phyloP scores from a whole-genome alignment of 768 basidiomycete species.

The Filobasidium wieringae region DNA sequence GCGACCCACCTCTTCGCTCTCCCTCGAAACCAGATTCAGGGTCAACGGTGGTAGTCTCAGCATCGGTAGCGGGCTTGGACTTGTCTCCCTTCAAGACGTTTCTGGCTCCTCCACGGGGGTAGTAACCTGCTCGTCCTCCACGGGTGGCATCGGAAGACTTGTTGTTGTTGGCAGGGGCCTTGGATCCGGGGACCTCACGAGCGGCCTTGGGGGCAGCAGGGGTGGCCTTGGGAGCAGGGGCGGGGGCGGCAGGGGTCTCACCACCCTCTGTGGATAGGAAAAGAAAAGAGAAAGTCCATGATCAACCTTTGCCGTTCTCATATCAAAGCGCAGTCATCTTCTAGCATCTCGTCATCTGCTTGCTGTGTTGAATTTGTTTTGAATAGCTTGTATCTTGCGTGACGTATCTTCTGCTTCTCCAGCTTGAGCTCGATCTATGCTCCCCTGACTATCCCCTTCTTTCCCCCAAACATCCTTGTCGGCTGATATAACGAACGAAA shows the following conservation, averaged over 20 bases:
- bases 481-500: too few relatives aligned
- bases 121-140: conserved; percentile 25
- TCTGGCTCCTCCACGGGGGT: conserved; percentile 29
- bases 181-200: conserved; percentile 32
- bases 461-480: neutral
- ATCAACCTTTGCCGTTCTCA: neutral
- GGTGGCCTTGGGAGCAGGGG: conserved; percentile 16
- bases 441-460: neutral
- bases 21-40: conserved; percentile 37
- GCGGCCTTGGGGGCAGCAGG: conserved; percentile 22
- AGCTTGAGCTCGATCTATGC: neutral
- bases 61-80: conserved; percentile 17
- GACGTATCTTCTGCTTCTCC: neutral
- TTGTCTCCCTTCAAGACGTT: conserved; percentile 20
- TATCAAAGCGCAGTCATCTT: neutral
- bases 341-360: neutral
- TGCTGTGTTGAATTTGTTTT: neutral
- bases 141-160: conserved; percentile 12
- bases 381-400: neutral
- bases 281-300: neutral
- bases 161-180: conserved; percentile 10
- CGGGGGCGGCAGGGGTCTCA: conserved; percentile 1
- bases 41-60: conserved; percentile 18
- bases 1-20: conserved; percentile 29
- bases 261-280: neutral